A percentile compares a stretch with the other conserved stretches of the same genome.
Evolutionary conservation across 768 basidiomycete species (phyloP).

Genomic region (Suillus subaureus): DNA sequence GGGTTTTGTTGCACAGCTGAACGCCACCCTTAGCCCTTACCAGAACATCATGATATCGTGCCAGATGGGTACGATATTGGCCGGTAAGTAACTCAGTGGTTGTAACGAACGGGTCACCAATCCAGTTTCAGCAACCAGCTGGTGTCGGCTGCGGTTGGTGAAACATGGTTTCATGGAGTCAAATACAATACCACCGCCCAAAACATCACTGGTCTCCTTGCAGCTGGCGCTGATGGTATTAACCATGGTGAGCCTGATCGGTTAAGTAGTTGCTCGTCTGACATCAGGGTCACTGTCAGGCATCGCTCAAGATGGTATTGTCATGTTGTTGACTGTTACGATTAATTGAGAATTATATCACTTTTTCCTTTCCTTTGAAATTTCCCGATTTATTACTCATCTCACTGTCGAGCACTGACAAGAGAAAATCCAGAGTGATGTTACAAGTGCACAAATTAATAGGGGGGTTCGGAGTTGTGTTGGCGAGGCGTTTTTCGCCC

Average conservation of each 20-base stretch:
- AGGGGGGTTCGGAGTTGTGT: neutral
- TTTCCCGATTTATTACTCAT: neutral
- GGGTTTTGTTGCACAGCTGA: neutral
- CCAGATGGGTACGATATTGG: conserved; percentile 55
- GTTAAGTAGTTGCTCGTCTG: neutral
- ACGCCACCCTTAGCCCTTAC: conserved; percentile 23
- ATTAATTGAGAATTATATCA: conserved; percentile 32
- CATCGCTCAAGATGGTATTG: conserved; percentile 62
- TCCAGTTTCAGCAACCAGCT: conserved; percentile 37
- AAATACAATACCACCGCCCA: conserved; percentile 48
- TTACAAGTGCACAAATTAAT: conserved; percentile 25
- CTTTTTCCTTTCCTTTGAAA: neutral
- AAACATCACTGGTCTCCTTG: conserved; percentile 56
- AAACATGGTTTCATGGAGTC: conserved; percentile 43
- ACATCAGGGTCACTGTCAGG: conserved; percentile 34
- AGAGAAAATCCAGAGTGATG: conserved; percentile 16
- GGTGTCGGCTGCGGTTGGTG: conserved; percentile 40
- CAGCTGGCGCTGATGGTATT: conserved; percentile 50
- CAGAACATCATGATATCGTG: conserved; percentile 42
- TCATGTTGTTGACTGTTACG: conserved; percentile 55
- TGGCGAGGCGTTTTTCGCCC: neutral
- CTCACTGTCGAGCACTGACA: conserved; percentile 6
- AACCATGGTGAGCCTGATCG: conserved; percentile 47
- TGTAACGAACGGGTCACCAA: neutral
- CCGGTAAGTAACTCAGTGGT: conserved; percentile 30